Evolutionary conservation across 768 basidiomycete genomes (phyloP), one percentile per base, ranked within the genome.

Genomic region (Lyophyllum atratum): DNA sequence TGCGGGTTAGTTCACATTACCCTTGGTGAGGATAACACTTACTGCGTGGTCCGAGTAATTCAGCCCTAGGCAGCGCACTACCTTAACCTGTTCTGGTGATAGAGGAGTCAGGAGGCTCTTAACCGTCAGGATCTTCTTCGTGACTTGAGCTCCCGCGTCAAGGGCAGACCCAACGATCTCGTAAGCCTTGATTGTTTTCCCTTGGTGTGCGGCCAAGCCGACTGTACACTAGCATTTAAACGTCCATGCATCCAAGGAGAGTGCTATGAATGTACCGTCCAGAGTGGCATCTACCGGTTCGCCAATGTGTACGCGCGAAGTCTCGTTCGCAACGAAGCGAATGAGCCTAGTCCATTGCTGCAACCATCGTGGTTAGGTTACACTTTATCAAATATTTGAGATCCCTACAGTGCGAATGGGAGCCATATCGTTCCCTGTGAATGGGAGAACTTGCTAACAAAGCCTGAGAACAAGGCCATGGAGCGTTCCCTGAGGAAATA

Each of bases 41-140:
- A 77, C 91, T 7, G 92, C 92, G 74, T 93, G 90, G 64, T 92
- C 90, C n/a, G 81, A 80, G 66, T 93, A 93, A 68, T 93, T 93
- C 47, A 93, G 72, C 0, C 91, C 91, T 12, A 93, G 72, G 71
- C 90, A 92, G 11, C 91, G 81, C 25, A 90, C 89, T 2, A 87
- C 72, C 58, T 83, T 84, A 59, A 92, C 77, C 65, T 90, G 78
- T 58, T 87, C 82, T 40, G 81, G 74, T 9, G 87, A 79, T 24
- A 93, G 77, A 11, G 91, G 91, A 2, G 84, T 74, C 17, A 93
- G 79, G 34, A 93, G 81, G 40, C 82, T 76, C 67, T 85, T 82
- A 40, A 92, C 90, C 3, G 90, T 92, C 43, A 93, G 74, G 0
- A 87, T 69, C 21, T 76, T 84, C 55, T 73, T 74, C 15, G 88